Percentiles rank a stretch among this genome's conserved stretches.
phyloP scores from a whole-genome alignment of 2,329 filamentous ascomycete species.

The Sodiomyces alkalinus region DNA sequence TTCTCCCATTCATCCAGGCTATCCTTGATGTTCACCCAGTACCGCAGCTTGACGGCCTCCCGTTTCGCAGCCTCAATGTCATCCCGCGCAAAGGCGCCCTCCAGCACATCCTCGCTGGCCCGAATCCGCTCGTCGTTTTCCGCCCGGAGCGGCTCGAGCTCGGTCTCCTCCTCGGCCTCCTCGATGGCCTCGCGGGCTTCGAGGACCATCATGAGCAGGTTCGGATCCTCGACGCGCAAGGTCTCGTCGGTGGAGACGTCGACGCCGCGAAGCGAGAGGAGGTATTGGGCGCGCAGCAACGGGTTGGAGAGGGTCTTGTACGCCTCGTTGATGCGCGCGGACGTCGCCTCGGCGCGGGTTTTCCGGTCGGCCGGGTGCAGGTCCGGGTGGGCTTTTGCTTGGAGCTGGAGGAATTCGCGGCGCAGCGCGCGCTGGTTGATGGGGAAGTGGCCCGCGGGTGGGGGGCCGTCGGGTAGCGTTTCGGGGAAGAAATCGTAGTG shows the following conservation, averaged over 20 bases:
- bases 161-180: constrained; percentile 50
- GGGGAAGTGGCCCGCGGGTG: constrained; percentile 60
- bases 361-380: constrained; percentile 39
- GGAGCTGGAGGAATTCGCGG: constrained; percentile 73
- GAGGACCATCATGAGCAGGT: constrained; percentile 63
- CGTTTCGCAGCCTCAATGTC: constrained; percentile 50
- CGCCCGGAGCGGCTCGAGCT: constrained; percentile 40
- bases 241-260: constrained; percentile 71
- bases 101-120: constrained; percentile 47
- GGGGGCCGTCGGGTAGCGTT: constrained; percentile 62
- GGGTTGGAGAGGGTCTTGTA: constrained; percentile 75
- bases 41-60: constrained; percentile 66
- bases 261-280: constrained; percentile 58
- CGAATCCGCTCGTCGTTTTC: constrained; percentile 55
- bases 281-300: constrained; percentile 73
- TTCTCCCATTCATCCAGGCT: constrained; percentile 72
- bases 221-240: constrained; percentile 49
- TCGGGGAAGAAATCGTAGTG: constrained; percentile 83
- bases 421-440: constrained; percentile 58
- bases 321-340: constrained; percentile 75
- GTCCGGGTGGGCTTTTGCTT: constrained; percentile 65
- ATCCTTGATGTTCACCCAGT: constrained; percentile 82
- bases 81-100: constrained; percentile 47
- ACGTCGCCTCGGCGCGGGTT: constrained; percentile 57
- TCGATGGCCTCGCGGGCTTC: constrained; percentile 67